A percentile compares a stretch with the other conserved stretches of the same genome.
These are phyloP conservation scores for Henckelia pumila DNA, from an alignment of 257 asterid genomes.

Conservation along the genomic window DNA sequence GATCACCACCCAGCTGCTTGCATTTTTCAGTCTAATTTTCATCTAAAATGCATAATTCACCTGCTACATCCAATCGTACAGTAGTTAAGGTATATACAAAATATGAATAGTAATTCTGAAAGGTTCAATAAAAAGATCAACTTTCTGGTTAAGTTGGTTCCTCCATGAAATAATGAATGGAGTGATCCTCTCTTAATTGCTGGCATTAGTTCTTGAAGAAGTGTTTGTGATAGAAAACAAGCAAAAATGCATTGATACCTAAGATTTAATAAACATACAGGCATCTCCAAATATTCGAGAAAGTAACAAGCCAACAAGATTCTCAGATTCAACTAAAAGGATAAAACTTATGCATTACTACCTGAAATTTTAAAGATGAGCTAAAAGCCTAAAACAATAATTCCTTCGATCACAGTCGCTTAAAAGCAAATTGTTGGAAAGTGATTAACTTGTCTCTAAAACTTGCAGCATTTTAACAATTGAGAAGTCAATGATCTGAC, in stretches of 20 bases:
- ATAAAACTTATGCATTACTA: not conserved
- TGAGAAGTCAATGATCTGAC: slow-evolving; percentile 23
- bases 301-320: not conserved
- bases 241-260: slow-evolving; percentile 15
- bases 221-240: not conserved
- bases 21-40: slow-evolving; percentile 20
- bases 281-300: not conserved
- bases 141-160: not conserved
- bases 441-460: slow-evolving; percentile 9
- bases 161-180: not conserved
- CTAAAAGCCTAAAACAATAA: not conserved
- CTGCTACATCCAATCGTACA: slow-evolving; percentile 24
- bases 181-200: not conserved
- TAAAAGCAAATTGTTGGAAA: not conserved
- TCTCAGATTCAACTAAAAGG: not conserved
- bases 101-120: not conserved
- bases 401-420: slow-evolving; percentile 14
- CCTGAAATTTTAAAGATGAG: not conserved
- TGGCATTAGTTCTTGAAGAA: slow-evolving; percentile 1
- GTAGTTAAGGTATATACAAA: not conserved
- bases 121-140: slow-evolving; percentile 3
- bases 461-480: not conserved
- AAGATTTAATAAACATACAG: slow-evolving; percentile 23
- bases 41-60: slow-evolving; percentile 17
- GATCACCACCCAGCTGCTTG: slow-evolving; percentile 40